Conservation (phyloP, 768 basidiomycete genomes). For the Postia placenta region DNA sequence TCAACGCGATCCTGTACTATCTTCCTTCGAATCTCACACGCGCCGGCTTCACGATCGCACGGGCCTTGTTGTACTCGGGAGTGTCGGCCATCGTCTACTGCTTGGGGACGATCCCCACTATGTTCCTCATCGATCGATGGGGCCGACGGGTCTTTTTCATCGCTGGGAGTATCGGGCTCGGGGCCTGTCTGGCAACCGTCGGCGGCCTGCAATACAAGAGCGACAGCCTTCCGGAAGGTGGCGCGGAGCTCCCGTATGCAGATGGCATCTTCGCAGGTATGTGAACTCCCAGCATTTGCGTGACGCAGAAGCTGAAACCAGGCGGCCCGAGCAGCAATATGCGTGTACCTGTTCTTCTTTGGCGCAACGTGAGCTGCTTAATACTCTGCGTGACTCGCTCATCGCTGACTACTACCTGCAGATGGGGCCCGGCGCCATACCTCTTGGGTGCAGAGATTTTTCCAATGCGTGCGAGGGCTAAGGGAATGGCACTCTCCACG, state of each 20-base stretch:
- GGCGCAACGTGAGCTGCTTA: conserved; percentile 35
- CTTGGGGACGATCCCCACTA: conserved; percentile 44
- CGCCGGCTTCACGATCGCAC: conserved; percentile 40
- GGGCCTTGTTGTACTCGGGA: conserved; percentile 40
- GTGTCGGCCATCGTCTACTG: conserved; percentile 44
- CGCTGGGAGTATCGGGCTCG: conserved; percentile 37
- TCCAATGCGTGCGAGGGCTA: conserved; percentile 25
- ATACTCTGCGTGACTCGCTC: conserved; percentile 3
- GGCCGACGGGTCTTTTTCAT: conserved; percentile 48
- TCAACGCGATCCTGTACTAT: conserved; percentile 54
- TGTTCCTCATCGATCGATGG: conserved; percentile 47
- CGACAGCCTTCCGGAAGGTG: conserved; percentile 32
- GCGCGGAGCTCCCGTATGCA: conserved; percentile 25
- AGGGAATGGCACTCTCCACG: conserved; percentile 27
- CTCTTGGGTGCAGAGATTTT: conserved; percentile 28
- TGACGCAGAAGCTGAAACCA: not conserved
- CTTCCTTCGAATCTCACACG: conserved; percentile 46
- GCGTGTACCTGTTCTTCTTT: conserved; percentile 55
- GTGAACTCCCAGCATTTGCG: too few species aligned
- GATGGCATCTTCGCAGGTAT: conserved; percentile 29
- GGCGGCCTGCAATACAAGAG: conserved; percentile 40
- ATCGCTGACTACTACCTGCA: conserved; percentile 8
- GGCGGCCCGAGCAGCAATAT: conserved; percentile 28
- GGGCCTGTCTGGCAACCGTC: conserved; percentile 40
- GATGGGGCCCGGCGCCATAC: conserved; percentile 30